Base-by-base conservation (phyloP, 768 basidiomycete genomes). In the Lactarius sp. region DNA sequence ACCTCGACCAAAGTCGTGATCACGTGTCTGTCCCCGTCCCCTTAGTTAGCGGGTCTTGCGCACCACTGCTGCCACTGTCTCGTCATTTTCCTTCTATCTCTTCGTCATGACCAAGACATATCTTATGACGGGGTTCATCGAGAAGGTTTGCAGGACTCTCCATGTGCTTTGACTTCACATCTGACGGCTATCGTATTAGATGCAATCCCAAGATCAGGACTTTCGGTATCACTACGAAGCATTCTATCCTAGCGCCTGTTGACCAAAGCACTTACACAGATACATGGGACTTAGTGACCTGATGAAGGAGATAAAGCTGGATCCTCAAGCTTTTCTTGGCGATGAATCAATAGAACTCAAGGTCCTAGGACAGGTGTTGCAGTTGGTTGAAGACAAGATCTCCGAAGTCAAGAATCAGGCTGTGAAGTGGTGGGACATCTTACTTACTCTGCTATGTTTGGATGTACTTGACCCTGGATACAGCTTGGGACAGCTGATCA, bases 371-470 rank as follows among this genome's bases (percentile, higher is more conserved):
- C 86, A 90, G 73, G 94, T 98, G 1, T 79, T 98, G 49, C 79
- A 84, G 39, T 82, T 98, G 20, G 88, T 98, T 5, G 90, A 92
- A 71, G 97, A 99, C 77, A 89, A 88, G 75, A 98, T 95, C 69
- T 94, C 94, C 8, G 97, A 99, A 78, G 97, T 98, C 67, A 98
- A 98, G 80, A 97, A 97, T 71, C 89, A 92, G 73, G 93, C 94
- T 2, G 96, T 97, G 12, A 94, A 95, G 78, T 95, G 94, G 96
- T 91, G 69, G 58, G 82, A 73, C 39, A 16, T 37, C 27, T 18
- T 18, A 14, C 18, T 20, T 27, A 27, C 27, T 52, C 42, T 31
- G 27, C 2, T 34, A 39, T 37, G 51, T 20, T 13, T 20, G 12
- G 31, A 12, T 42, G 22, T 46, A 2, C 46, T 49, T 53, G 14